Conservation (phyloP, 1,284 basidiomycete genomes). For the Moesziomyces antarcticus region DNA sequence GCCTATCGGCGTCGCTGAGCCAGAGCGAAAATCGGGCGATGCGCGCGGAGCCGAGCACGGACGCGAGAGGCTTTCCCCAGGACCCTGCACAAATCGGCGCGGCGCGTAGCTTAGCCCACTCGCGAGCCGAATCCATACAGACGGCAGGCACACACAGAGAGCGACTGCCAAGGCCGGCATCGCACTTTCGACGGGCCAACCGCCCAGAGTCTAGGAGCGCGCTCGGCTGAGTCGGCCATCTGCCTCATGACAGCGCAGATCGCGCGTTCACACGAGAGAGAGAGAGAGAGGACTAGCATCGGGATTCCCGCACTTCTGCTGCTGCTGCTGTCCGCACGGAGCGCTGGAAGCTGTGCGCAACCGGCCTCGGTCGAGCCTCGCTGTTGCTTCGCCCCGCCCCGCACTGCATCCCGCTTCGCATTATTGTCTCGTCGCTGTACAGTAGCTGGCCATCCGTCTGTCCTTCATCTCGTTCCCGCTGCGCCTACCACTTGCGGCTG, state of each 20-base stretch:
- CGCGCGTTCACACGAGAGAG: too few relatives aligned
- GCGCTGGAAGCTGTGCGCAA: neutral
- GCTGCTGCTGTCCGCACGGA: neutral
- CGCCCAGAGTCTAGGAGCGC: neutral
- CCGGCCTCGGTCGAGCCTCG: slow-evolving; percentile 32
- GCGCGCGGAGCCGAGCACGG: slow-evolving; percentile 2
- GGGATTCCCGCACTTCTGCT: too few relatives aligned
- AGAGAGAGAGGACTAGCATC: too few relatives aligned
- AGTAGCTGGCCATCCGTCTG: neutral
- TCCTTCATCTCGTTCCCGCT: neutral
- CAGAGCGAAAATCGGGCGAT: slow-evolving; percentile 11
- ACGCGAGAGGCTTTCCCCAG: too few relatives aligned
- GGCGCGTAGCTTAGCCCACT: too few relatives aligned
- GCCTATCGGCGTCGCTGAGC: neutral
- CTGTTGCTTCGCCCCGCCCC: slow-evolving; percentile 28
- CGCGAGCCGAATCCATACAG: too few relatives aligned
- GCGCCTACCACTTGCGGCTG: neutral
- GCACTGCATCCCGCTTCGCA: slow-evolving; percentile 19
- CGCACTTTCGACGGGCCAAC: neutral
- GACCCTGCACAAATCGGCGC: too few relatives aligned
- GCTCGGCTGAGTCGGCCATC: neutral
- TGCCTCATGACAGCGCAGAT: too few relatives aligned
- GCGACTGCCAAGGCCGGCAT: neutral
- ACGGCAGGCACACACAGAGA: neutral
- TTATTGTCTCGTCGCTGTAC: neutral